Base-by-base conservation (phyloP, 2,329 filamentous ascomycete species). In the Ophiostoma ulmi region DNA sequence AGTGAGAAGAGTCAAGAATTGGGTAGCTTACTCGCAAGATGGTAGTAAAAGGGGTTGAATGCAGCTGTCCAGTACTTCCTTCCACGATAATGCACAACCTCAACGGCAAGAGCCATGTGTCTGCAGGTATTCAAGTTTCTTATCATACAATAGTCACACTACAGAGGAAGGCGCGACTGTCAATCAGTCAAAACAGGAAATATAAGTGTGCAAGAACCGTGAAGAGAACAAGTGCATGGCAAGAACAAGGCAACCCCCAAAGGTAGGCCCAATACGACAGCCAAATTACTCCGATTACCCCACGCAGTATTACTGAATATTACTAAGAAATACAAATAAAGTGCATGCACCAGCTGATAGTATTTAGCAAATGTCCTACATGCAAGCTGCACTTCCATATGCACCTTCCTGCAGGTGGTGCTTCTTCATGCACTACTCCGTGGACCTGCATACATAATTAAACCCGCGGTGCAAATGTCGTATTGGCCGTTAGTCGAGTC, bases 351-450 rank as follows among this genome's bases (percentile, higher is more conserved):
- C 52, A n/a, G 64, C 58, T 61, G 38, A 14, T 26, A 26, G 26
- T 26, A 26, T 26, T 26, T 26, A 26, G 26, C 26, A 26, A 26
- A 26, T 26, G 26, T 26, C 26, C 31, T 31, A 31, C 31, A 31
- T 31, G 31, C 31, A 31, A 31, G 31, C 31, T 31, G 31, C 31
- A 31, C 31, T 31, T 31, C 31, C 31, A 31, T 31, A 52, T 70
- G 69, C 69, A 67, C 35, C 11, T 31, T 31, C 31, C 31, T 63
- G 67, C 66, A 39, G 31, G 31, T 31, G 31, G 31, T 31, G 63
- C 36, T n/a, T 14, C 41, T 44, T 39, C 52, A 39, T 64, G 58
- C 70, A 48, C 61, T 71, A 66, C 70, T 69, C 67, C 70, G 44
- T 71, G 14, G 44, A 52, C 61, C 64, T 61, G 70, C 67, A 66